Percentiles rank a stretch among this genome's conserved stretches.
These are phyloP conservation scores for Chrysosporium queenslandicum DNA, from an alignment of 2,329 filamentous ascomycete species.

Conservation along the genomic window DNA sequence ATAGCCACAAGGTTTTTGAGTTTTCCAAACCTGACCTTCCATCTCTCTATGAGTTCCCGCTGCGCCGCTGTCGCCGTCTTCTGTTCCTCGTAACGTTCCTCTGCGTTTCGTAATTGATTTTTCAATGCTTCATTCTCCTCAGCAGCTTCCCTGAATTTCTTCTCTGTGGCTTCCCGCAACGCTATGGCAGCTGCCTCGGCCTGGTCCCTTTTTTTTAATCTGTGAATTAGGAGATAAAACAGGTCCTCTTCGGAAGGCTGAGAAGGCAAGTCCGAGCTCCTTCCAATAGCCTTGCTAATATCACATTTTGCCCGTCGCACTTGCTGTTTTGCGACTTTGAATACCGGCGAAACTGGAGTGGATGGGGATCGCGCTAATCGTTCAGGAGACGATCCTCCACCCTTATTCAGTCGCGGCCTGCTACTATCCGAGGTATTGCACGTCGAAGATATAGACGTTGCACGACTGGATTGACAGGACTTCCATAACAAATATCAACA, in stretches of 20 bases:
- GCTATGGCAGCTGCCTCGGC: conserved; percentile 21
- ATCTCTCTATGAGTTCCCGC: conserved; percentile 24
- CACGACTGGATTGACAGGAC: neutral
- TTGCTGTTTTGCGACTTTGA: conserved; percentile 3
- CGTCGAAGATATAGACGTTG: neutral
- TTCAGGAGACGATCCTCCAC: neutral
- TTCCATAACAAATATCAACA: conserved; percentile 1
- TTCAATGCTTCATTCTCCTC: conserved; percentile 25
- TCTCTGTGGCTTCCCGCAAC: conserved; percentile 24
- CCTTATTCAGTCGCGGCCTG: neutral
- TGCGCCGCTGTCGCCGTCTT: conserved; percentile 19
- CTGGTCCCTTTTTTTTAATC: conserved; percentile 29
- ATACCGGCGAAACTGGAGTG: neutral
- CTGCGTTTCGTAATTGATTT: conserved; percentile 18
- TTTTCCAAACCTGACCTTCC: conserved; percentile 28
- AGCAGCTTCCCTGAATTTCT: conserved; percentile 20
- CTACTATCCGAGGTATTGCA: neutral
- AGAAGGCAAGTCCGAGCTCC: neutral
- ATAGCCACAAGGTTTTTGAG: conserved; percentile 27
- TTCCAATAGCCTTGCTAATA: neutral
- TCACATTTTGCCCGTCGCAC: neutral
- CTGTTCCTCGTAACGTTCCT: conserved; percentile 19
- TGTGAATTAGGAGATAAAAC: conserved; percentile 29
- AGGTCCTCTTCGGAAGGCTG: conserved; percentile 28
- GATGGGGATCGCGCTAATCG: neutral